Evolutionary conservation across 2,329 filamentous ascomycete species (phyloP).

Genomic region (Phialocephala subalpina): DNA sequence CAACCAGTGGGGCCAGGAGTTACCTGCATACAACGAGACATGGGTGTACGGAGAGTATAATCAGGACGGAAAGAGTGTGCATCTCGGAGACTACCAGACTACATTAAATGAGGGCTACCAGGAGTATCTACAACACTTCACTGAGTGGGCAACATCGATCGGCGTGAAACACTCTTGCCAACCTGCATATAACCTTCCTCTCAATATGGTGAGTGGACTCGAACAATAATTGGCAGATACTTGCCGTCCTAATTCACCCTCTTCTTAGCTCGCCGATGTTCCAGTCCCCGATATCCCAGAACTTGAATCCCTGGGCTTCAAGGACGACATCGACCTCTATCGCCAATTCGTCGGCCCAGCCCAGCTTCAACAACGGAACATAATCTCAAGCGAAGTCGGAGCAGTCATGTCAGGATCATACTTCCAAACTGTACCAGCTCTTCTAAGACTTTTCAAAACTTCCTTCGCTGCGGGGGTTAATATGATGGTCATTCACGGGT

Average conservation of each 20-base stretch:
- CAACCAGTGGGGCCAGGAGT: slow-evolving; percentile 4
- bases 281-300: background rate
- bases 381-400: slow-evolving; percentile 51
- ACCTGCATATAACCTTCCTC: background rate
- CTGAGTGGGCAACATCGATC: background rate
- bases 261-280: slow-evolving; percentile 3
- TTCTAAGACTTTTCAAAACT: slow-evolving; percentile 48
- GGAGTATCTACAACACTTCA: slow-evolving; percentile 4
- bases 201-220: slow-evolving; percentile 1
- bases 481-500: slow-evolving; percentile 54
- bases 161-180: background rate
- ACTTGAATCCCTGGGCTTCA: slow-evolving; percentile 3
- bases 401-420: slow-evolving; percentile 40
- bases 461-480: slow-evolving; percentile 52
- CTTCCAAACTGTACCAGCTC: slow-evolving; percentile 36
- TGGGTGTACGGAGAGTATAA: slow-evolving; percentile 8
- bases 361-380: slow-evolving; percentile 46
- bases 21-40: slow-evolving; percentile 8
- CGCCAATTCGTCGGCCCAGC: slow-evolving; percentile 50
- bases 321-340: slow-evolving; percentile 46
- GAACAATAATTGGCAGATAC: background rate
- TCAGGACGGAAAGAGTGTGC: slow-evolving; percentile 4
- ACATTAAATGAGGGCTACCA: slow-evolving; percentile 8
- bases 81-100: slow-evolving; percentile 7
- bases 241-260: background rate